Percentiles rank a stretch among this genome's conserved stretches.
Conservation (phyloP, 2,329 filamentous ascomycete genomes). For the Colletotrichum caudatum region DNA sequence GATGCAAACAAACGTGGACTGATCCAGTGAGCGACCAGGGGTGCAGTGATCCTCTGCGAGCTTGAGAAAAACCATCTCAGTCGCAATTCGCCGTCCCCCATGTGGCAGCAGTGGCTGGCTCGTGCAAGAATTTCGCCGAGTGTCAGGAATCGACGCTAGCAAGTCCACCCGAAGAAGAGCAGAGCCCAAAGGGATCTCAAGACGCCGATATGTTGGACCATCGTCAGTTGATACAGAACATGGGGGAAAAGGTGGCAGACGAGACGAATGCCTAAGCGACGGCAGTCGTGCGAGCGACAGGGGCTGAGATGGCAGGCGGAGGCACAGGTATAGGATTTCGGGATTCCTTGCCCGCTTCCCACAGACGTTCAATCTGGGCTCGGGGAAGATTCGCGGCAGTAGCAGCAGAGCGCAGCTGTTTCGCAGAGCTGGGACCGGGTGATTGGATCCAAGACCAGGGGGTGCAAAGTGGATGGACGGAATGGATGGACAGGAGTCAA, state of each 20-base stretch:
- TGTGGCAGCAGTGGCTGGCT: slow-evolving; percentile 23
- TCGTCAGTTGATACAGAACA: slow-evolving; percentile 27
- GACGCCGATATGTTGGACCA: slow-evolving; percentile 32
- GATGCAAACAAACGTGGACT: slow-evolving; percentile 7
- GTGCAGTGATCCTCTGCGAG: not conserved
- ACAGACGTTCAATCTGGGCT: slow-evolving; percentile 1
- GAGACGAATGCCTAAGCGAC: not conserved
- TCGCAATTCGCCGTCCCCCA: not conserved
- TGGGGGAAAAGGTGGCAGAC: slow-evolving; percentile 17
- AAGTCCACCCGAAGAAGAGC: slow-evolving; percentile 9
- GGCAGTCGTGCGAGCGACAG: not conserved
- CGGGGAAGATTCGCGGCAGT: not conserved
- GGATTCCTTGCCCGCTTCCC: not conserved
- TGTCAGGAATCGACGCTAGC: slow-evolving; percentile 17
- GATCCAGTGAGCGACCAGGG: not conserved
- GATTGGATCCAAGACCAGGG: slow-evolving; percentile 7
- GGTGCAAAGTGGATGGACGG: no score
- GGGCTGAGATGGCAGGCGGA: slow-evolving; percentile 2
- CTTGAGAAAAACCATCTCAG: not conserved
- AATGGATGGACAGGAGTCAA: not conserved
- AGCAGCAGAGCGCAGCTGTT: not conserved
- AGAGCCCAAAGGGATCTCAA: slow-evolving; percentile 19
- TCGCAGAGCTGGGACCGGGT: not conserved
- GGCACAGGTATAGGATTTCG: not conserved
- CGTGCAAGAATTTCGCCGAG: slow-evolving; percentile 25